Evolutionary conservation across 176 grass and related monocot genomes (phyloP), one percentile per base, ranked within the genome.

Genomic region (Carex kokanica): DNA sequence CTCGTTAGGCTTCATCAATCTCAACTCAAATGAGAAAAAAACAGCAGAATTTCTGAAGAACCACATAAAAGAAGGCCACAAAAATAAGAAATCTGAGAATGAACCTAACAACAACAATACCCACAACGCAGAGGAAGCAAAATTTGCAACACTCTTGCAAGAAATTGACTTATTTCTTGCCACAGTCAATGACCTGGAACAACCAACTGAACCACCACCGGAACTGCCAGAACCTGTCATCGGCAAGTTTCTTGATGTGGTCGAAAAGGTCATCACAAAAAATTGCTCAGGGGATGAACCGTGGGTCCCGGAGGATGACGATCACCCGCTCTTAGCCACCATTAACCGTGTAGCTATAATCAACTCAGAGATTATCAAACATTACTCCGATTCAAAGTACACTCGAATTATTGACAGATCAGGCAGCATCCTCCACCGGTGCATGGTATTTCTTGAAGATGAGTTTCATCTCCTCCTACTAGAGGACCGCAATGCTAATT

Each of bases 391-490:
- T 13, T 51, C 73, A 55, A 78, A 38, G 63, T 93, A 86, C 80
- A 83, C 8, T 60, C 66, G 84, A 47, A 84, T 85, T 3, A 84
- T 90, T 68, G 87, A 93, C 66, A 91, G 86, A 62, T 87, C 92
- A 73, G 85, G 90, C 2, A 86, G 86, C 59, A 88, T 93, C 86
- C 83, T 95, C 10, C 91, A 93, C 77, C 91, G 79, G 49, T 63
- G 86, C 16, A 95, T 99, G 93, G 84, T 89, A 38, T 91, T 99
- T 85, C 88, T 95, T 12, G 96, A 99, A 81, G 93, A 95, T 40
- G 96, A 93, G 85, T 89, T 99, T 84, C 83, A 93, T 64, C 63
- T 84, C 6, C 32, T 79, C 43, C 89, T 99, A 3, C 89, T 93
- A 41, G 89, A 98, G 34, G 83, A 88, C 2, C 83, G 58, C 6